Percentiles rank a stretch among this genome's conserved stretches.
These are phyloP conservation scores for Emergomyces africanus DNA, from an alignment of 2,329 filamentous ascomycete genomes.

Conservation along the genomic window DNA sequence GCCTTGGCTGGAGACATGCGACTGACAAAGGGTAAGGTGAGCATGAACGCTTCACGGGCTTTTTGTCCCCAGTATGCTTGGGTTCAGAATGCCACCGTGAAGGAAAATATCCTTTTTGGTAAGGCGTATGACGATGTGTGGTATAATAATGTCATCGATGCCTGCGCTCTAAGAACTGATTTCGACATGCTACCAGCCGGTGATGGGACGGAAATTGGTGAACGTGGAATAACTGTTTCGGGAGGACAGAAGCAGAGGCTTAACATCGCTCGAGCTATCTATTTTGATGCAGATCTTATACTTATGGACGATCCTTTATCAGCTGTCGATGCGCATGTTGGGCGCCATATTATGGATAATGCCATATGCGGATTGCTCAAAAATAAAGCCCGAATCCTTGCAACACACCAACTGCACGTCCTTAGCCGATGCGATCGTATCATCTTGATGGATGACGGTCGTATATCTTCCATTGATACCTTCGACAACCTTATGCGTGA, in stretches of 20 bases:
- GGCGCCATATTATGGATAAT: conserved; percentile 72
- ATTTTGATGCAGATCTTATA: conserved; percentile 50
- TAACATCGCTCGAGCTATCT: conserved; percentile 75
- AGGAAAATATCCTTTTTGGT: conserved; percentile 84
- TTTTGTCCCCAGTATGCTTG: conserved; percentile 96
- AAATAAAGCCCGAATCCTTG: conserved; percentile 79
- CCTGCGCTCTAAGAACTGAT: conserved; percentile 74
- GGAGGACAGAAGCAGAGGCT: conserved; percentile 91
- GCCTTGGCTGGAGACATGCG: conserved; percentile 92
- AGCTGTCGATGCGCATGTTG: conserved; percentile 44
- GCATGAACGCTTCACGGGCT: conserved; percentile 65
- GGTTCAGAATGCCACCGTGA: conserved; percentile 86
- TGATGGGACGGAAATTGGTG: conserved; percentile 85
- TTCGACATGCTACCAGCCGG: conserved; percentile 86
- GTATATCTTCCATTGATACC: conserved; percentile 73
- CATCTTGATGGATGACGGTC: conserved; percentile 81
- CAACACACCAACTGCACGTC: conserved; percentile 91
- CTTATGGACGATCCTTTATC: conserved; percentile 54
- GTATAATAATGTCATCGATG: conserved; percentile 74
- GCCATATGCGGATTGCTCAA: conserved; percentile 81
- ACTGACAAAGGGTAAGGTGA: conserved; percentile 59
- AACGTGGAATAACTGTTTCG: conserved; percentile 88
- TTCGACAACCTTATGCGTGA: conserved; percentile 76
- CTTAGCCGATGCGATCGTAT: conserved; percentile 83
- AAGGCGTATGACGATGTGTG: conserved; percentile 61